Evolutionary conservation across 1,284 basidiomycete genomes (phyloP).

Genomic region (Xanthoconium separans): DNA sequence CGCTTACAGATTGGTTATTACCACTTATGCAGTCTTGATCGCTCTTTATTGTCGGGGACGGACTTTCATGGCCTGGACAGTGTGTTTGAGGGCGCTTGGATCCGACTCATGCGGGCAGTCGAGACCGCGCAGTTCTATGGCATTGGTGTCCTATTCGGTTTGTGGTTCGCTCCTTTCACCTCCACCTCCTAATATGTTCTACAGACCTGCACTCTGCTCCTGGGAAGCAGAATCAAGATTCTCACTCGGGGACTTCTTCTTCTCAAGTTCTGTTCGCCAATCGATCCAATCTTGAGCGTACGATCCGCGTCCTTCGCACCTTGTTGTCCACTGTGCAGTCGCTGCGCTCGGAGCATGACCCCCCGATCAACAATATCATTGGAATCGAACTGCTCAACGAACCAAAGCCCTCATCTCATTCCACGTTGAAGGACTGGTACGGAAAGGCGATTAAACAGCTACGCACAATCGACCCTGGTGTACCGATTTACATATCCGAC

Average conservation of each 20-base stretch:
- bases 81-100: conserved; percentile 76
- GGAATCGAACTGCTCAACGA: conserved; percentile 88
- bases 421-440: conserved; percentile 66
- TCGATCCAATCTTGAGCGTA: conserved; percentile 53
- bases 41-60: conserved; percentile 66
- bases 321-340: conserved; percentile 47
- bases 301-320: conserved; percentile 48
- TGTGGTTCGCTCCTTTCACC: conserved; percentile 10
- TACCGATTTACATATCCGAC: conserved; percentile 77
- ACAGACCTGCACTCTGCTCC: conserved; percentile 73
- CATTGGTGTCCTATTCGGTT: conserved; percentile 82
- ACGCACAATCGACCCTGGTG: conserved; percentile 49
- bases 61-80: conserved; percentile 62
- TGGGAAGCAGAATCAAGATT: conserved; percentile 72
- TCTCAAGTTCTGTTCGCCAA: conserved; percentile 48
- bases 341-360: conserved; percentile 35
- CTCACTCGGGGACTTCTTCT: conserved; percentile 65
- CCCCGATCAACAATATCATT: conserved; percentile 59
- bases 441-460: conserved; percentile 56
- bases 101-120: conserved; percentile 66
- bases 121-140: conserved; percentile 58
- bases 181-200: conserved; percentile 5
- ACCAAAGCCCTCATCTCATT: conserved; percentile 55
- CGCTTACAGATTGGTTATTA: conserved; percentile 72
- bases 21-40: conserved; percentile 64